Base-by-base conservation (phyloP, 805 yeast genomes). In the Metschnikowia borealis region DNA sequence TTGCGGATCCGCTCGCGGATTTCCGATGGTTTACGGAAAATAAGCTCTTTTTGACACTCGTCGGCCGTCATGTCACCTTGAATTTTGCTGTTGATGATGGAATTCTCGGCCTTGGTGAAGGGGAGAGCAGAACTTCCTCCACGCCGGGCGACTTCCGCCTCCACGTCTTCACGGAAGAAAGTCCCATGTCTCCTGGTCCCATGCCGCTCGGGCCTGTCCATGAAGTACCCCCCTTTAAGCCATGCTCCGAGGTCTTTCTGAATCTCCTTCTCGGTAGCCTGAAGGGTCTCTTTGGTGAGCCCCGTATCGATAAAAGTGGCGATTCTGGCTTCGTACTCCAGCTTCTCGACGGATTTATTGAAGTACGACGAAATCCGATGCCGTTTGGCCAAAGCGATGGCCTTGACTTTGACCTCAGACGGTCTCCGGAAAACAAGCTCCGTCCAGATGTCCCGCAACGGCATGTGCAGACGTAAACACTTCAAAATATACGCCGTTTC, bases 91-190 rank as follows among this genome's bases (percentile, higher is more conserved):
- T 60, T 59, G 45, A 67, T 52, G 20, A 51, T 32, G 23, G 55
- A 51, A 21, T 56, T 62, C 47, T 69, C 74, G 3, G 65, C 65
- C 4, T 50, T 46, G 5, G 73, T 63, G 44, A 65, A 57, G 2
- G 60, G 57, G 8, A 56, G 46, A n/a, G 23, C 44, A 14, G 36
- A 44, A 26, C 54, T 50, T 5, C 58, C 60, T 10, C 60, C 58
- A 5, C 50, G 46, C 38, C 47, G 47, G 14, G 47, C 52, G 10
- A 56, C 51, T 3, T 44, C 49, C 7, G 44, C 52, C 23, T 54
- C 53, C 8, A 58, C 53, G 40, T 52, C 53, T 13, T 44, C 20
- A 14, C 13, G 21, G 31, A 35, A 34, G 7, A 23, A 38, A 21
- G 11, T 21, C 5, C 41, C 29, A 26, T 14, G 18, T 10, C 40